Base-by-base conservation (phyloP, 176 grass and related monocot species). In the Bothriochloa decipiens region DNA sequence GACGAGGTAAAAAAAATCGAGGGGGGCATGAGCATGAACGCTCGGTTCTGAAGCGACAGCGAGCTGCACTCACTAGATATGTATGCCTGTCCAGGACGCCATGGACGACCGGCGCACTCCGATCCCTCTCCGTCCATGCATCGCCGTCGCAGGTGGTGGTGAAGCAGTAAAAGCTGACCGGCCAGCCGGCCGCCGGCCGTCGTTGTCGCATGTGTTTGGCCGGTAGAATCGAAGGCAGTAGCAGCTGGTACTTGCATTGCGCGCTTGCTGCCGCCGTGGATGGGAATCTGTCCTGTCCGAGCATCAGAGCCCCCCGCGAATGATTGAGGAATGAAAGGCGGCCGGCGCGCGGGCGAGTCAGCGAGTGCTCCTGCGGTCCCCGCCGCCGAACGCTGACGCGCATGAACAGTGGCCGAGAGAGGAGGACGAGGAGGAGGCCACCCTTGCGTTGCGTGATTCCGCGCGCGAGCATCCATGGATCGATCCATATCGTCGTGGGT, bases 341-440 rank as follows among this genome's bases (percentile, higher is more conserved):
- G 45, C 0, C 46, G 46, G 46, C 46, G 13, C 46, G 32, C 11
- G 7, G 53, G 70, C 13, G 8, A 90, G 83, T 87, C 68, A 60
- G 68, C 39, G 69, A 26, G 70, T 72, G 70, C 12, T 14, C 17
- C 41, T 88, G 88, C 88, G 88, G 88, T 90, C 91, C 90, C 77
- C 26, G 26, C 36, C 33, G 67, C 67, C 9, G 36, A 72, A 72
- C 70, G 41, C 41, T 46, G 70, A 72, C 70, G 9, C 72, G 72
- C 72, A 74, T 74, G 26, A 52, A 74, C 72, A 74, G 45, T 29
- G 41, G 41, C n/a, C 6, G 40, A 46, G 40, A 26, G 40, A 25
- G 23, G 6, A 18, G 3, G 40, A 25, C 14, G 6, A 18, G 3
- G 14, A 42, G 45, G 3, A 4, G 41, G 12, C n/a, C 42, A 17